These are phyloP conservation scores for Candida ipomoeae DNA, from an alignment of 805 yeast genomes.

Conservation along the genomic window DNA sequence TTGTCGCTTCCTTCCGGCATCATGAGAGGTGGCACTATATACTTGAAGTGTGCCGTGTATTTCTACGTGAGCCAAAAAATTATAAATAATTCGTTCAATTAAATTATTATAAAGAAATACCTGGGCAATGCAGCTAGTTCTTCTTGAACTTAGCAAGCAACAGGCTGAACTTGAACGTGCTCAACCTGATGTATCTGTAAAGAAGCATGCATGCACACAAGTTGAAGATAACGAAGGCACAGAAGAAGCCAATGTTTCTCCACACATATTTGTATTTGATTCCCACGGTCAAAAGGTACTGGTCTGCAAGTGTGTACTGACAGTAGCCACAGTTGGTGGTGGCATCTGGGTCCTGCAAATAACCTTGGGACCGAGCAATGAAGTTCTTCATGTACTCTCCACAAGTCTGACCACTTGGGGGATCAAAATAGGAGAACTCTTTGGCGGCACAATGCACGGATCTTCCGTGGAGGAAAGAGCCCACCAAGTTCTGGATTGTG, in stretches of 20 bases:
- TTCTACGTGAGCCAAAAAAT: no score
- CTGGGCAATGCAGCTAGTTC: not conserved
- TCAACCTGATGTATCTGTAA: constrained; percentile 13
- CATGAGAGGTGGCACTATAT: no score
- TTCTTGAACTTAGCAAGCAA: constrained; percentile 1
- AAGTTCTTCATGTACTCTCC: constrained; percentile 11
- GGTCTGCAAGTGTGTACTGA: constrained; percentile 9
- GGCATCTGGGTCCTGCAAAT: constrained; percentile 11
- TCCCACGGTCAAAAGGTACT: constrained; percentile 9
- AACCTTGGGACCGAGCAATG: constrained; percentile 9
- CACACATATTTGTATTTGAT: constrained; percentile 12
- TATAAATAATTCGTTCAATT: no score
- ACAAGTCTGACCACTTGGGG: constrained; percentile 35
- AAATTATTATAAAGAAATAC: not conserved
- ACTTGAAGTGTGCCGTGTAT: no score
- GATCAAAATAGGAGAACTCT: constrained; percentile 48
- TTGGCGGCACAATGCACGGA: constrained; percentile 42
- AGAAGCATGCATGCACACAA: constrained; percentile 11
- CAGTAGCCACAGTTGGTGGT: constrained; percentile 14
- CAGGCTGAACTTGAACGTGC: not conserved
- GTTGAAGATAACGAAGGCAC: constrained; percentile 13
- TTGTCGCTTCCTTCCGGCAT: no score
- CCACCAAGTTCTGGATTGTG: constrained; percentile 51
- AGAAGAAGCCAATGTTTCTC: constrained; percentile 15
- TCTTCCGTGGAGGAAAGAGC: constrained; percentile 41